Conservation (phyloP, 352 stramenopile genomes). For the Salisapilia sapeloensis region DNA sequence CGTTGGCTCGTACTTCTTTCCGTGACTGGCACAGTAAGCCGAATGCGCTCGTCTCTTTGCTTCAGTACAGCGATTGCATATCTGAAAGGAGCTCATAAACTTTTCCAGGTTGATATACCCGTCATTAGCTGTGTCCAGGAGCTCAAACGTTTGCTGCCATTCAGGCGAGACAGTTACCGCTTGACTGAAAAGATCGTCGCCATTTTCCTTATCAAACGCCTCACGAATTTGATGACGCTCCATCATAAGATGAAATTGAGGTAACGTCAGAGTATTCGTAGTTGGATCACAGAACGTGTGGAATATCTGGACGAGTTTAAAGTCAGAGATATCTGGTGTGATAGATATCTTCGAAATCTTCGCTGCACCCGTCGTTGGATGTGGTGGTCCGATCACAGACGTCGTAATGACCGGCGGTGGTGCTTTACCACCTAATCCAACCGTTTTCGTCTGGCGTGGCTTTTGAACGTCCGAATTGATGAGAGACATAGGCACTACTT, state of each 20-base stretch:
- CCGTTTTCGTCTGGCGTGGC: too few species aligned
- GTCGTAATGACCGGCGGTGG: too few species aligned
- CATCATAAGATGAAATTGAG: conserved; percentile 45
- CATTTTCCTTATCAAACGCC: too few species aligned
- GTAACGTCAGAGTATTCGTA: conserved; percentile 25
- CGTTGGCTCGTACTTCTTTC: conserved; percentile 17
- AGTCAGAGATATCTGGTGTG: conserved; percentile 62
- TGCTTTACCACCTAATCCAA: too few species aligned
- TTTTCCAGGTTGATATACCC: conserved; percentile 36
- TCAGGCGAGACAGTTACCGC: conserved; percentile 12
- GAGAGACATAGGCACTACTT: too few species aligned
- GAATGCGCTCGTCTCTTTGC: conserved; percentile 47
- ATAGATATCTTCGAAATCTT: conserved; percentile 42
- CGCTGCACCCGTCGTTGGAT: too few species aligned
- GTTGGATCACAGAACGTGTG: conserved; percentile 56
- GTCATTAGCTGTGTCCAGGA: conserved; percentile 21
- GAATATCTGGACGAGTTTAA: conserved; percentile 79
- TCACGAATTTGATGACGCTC: conserved; percentile 44
- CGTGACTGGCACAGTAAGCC: conserved; percentile 31
- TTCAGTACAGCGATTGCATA: conserved; percentile 74
- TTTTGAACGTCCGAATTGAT: too few species aligned
- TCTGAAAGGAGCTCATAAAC: conserved; percentile 80
- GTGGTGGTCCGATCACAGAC: too few species aligned
- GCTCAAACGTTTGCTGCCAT: conserved; percentile 32
- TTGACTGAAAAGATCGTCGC: conserved; percentile 11